Evolutionary conservation across 768 basidiomycete genomes (phyloP).

Genomic region (Mrakia blollopis): DNA sequence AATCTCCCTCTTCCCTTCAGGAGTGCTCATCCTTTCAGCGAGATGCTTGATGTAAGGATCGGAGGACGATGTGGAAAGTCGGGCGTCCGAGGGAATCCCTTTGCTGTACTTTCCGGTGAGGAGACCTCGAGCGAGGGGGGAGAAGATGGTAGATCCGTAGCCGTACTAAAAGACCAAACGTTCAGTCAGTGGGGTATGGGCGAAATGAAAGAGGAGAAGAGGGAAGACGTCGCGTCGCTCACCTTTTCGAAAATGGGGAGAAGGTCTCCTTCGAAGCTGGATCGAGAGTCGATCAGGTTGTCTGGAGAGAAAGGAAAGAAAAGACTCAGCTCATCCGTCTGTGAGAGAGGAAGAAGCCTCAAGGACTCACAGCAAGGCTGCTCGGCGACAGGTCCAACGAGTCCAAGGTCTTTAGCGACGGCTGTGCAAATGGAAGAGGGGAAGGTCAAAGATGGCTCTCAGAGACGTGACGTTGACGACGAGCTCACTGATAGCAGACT

Average conservation of each 20-base stretch:
- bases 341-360: background rate
- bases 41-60: conserved; percentile 8
- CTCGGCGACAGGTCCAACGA: conserved; percentile 10
- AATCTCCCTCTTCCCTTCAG: background rate
- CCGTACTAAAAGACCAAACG: background rate
- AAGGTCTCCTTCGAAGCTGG: background rate
- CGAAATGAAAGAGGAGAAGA: background rate
- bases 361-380: background rate
- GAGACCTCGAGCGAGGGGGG: conserved; percentile 2
- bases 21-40: background rate
- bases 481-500: background rate
- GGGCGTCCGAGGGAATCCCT: background rate
- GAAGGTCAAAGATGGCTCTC: background rate
- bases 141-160: conserved; percentile 14
- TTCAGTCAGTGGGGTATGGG: background rate
- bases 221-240: background rate
- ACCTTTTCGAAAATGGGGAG: conserved; percentile 11
- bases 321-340: too few species aligned
- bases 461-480: background rate
- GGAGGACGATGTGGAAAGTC: background rate
- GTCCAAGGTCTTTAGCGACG: background rate
- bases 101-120: conserved; percentile 3
- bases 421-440: background rate
- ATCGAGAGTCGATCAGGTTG: conserved; percentile 4
- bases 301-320: background rate